Conservation (phyloP, 2,329 filamentous ascomycete species). For the Tolypocladium ovalisporum region DNA sequence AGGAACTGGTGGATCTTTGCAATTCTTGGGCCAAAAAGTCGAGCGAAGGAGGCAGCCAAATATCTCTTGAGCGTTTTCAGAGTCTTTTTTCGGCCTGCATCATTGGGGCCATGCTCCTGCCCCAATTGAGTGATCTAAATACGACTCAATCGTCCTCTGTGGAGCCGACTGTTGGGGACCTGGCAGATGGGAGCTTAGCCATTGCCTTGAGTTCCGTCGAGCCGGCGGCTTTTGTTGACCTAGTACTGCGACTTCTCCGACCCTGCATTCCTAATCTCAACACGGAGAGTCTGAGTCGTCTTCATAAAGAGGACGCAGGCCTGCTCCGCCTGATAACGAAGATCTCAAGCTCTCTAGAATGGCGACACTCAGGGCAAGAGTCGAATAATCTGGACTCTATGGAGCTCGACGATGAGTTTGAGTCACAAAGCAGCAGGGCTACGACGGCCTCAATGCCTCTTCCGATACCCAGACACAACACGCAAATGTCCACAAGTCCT, state of each 20-base stretch:
- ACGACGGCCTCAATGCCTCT: constrained; percentile 23
- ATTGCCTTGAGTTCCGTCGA: constrained; percentile 32
- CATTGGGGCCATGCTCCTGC: constrained; percentile 32
- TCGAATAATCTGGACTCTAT: constrained; percentile 39
- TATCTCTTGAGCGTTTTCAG: constrained; percentile 41
- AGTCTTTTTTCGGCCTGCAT: constrained; percentile 40
- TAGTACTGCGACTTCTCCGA: constrained; percentile 32
- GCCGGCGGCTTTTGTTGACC: constrained; percentile 31
- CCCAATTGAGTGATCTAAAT: constrained; percentile 35
- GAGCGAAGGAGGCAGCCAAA: constrained; percentile 33
- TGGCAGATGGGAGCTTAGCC: constrained; percentile 29
- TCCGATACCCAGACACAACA: constrained; percentile 35
- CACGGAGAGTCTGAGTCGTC: constrained; percentile 21
- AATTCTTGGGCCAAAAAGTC: constrained; percentile 34
- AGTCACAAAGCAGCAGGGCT: constrained; percentile 44
- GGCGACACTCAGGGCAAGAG: constrained; percentile 10
- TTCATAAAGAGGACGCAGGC: constrained; percentile 26
- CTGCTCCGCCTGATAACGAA: constrained; percentile 33
- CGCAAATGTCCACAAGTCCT: constrained; percentile 28
- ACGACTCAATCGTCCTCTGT: constrained; percentile 37
- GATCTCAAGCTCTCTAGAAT: constrained; percentile 19
- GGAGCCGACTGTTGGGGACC: constrained; percentile 27
- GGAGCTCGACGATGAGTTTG: constrained; percentile 57
- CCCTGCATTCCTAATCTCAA: constrained; percentile 35
- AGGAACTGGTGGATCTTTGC: constrained; percentile 35